These are phyloP conservation scores for Dentipellis fragilis DNA, from an alignment of 768 basidiomycete genomes.

Conservation along the genomic window DNA sequence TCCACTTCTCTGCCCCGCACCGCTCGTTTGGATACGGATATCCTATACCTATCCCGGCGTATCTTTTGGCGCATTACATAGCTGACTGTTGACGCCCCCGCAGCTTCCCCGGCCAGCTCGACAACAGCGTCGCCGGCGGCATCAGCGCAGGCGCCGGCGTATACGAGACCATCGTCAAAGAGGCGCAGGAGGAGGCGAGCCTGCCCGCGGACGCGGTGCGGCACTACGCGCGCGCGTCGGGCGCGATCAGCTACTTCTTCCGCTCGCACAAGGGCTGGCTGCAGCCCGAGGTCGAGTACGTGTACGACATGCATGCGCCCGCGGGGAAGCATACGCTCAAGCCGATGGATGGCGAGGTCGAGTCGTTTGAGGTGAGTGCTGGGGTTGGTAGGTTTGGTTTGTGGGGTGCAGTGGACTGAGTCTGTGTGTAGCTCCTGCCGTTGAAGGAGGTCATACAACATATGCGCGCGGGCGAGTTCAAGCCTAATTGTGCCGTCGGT, in stretches of 20 bases:
- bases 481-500: constrained; percentile 88
- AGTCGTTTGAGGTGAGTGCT: constrained; percentile 69
- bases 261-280: constrained; percentile 64
- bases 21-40: too few relatives aligned
- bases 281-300: constrained; percentile 82
- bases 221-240: constrained; percentile 46
- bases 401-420: background rate
- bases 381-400: background rate
- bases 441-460: constrained; percentile 51
- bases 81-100: background rate
- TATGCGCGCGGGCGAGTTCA: constrained; percentile 71
- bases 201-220: constrained; percentile 57
- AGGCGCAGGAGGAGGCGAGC: constrained; percentile 90
- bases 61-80: background rate
- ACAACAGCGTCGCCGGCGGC: constrained; percentile 90
- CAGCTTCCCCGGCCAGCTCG: constrained; percentile 79
- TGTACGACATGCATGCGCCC: constrained; percentile 77
- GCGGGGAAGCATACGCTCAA: constrained; percentile 44
- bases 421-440: constrained; percentile 44
- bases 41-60: too few relatives aligned
- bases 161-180: constrained; percentile 76
- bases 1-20: background rate
- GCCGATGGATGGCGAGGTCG: constrained; percentile 89
- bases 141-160: constrained; percentile 70
- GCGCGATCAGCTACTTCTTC: constrained; percentile 76